A percentile compares a stretch with the other conserved stretches of the same genome.
phyloP scores from a whole-genome alignment of 164 flowering plant genomes.

The Akebia trifoliata region DNA sequence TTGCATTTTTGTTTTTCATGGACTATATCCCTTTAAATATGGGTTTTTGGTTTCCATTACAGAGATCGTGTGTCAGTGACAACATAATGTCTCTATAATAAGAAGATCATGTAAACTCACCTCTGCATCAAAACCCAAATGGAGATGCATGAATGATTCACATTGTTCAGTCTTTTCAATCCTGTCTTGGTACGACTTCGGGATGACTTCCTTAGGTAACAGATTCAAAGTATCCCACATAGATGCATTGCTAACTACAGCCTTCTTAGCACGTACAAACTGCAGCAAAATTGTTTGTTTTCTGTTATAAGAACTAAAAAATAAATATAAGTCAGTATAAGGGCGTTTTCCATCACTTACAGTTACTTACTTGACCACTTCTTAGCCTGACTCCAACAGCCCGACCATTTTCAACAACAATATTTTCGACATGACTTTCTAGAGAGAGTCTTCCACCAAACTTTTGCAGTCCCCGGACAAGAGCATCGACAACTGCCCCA shows the following conservation, averaged over 20 bases:
- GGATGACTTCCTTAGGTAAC: slow-evolving; percentile 60
- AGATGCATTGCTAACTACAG: slow-evolving; percentile 96
- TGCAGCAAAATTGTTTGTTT: slow-evolving; percentile 30
- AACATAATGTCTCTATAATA: background rate
- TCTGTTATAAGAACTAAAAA: slow-evolving; percentile 4
- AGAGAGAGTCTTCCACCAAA: slow-evolving; percentile 80
- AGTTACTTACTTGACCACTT: slow-evolving; percentile 64
- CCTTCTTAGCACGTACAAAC: slow-evolving; percentile 88
- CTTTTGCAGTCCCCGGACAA: slow-evolving; percentile 77
- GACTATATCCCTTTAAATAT: too few relatives aligned
- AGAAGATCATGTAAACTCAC: slow-evolving; percentile 27
- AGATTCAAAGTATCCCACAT: slow-evolving; percentile 92
- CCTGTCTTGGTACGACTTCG: slow-evolving; percentile 52
- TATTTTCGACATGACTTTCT: slow-evolving; percentile 61
- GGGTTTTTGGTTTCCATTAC: too few relatives aligned
- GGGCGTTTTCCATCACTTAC: background rate
- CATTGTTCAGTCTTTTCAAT: slow-evolving; percentile 64
- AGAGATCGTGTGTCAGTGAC: too few relatives aligned
- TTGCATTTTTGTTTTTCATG: too few relatives aligned
- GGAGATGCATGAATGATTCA: slow-evolving; percentile 99
- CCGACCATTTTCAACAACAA: slow-evolving; percentile 75
- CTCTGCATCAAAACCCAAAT: slow-evolving; percentile 92
- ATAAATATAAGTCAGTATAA: background rate
- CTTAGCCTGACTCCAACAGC: slow-evolving; percentile 77
- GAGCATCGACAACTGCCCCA: slow-evolving; percentile 82